Evolutionary conservation across 306 rosid genomes (phyloP).

Genomic region (Gillenia trifoliata): DNA sequence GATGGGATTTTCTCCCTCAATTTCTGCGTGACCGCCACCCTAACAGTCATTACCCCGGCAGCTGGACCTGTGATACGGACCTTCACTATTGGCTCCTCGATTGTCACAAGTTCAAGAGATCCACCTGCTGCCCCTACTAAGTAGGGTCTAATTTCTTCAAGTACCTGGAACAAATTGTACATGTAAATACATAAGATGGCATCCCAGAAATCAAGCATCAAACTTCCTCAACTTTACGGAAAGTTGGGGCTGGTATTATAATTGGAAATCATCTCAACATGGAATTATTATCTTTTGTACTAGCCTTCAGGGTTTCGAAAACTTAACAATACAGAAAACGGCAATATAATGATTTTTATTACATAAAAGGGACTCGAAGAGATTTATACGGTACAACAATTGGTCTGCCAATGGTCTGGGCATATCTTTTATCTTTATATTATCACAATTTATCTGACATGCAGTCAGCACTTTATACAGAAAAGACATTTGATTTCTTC

Average conservation of each 20-base stretch:
- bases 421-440: neutral
- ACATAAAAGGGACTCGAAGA: too few species aligned
- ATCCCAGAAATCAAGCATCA: neutral
- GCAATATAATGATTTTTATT: too few species aligned
- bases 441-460: neutral
- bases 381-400: too few species aligned
- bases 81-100: conserved; percentile 85
- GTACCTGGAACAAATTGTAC: conserved; percentile 45
- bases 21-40: conserved; percentile 95
- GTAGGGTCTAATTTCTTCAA: conserved; percentile 95
- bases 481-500: neutral
- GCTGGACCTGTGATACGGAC: conserved; percentile 34
- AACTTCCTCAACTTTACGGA: neutral
- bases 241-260: conserved; percentile 51
- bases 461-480: neutral
- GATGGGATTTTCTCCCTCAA: conserved; percentile 85
- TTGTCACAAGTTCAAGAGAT: conserved; percentile 72
- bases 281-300: neutral
- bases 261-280: neutral
- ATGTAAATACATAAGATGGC: conserved; percentile 31
- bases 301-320: too few species aligned
- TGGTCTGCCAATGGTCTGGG: neutral
- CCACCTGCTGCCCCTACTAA: conserved; percentile 87
- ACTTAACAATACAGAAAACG: too few species aligned
- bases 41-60: conserved; percentile 75